phyloP scores from a whole-genome alignment of 768 basidiomycete genomes.

The Collybia mongolica region DNA sequence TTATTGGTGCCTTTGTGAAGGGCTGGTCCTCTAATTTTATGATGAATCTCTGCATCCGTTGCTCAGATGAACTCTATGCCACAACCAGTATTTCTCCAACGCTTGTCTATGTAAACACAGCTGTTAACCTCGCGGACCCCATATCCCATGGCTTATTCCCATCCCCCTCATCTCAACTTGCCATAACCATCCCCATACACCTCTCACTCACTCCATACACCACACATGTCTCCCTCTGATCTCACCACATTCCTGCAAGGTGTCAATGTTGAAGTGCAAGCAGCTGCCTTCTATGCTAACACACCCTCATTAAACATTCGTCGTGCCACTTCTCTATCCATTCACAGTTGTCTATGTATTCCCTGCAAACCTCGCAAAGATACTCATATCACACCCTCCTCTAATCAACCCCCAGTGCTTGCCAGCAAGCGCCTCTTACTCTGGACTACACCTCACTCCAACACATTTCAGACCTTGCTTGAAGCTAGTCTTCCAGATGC shows the following conservation, averaged over 20 bases:
- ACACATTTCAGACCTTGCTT: neutral
- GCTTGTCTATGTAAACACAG: constrained; percentile 23
- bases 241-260: neutral
- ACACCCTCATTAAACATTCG: neutral
- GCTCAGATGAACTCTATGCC: constrained; percentile 11
- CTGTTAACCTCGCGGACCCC: constrained; percentile 29
- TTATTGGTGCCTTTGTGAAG: constrained; percentile 19
- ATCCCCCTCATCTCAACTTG: constrained; percentile 8
- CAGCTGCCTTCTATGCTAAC: neutral
- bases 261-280: neutral
- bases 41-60: constrained; percentile 18
- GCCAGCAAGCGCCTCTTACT: constrained; percentile 10
- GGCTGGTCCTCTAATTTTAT: constrained; percentile 17
- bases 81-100: constrained; percentile 15
- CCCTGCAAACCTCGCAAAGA: neutral
- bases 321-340: constrained; percentile 2
- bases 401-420: constrained; percentile 13
- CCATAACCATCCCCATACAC: constrained; percentile 4
- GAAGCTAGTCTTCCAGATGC: neutral
- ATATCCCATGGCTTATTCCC: constrained; percentile 18
- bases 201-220: too few relatives aligned
- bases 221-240: too few relatives aligned
- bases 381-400: constrained; percentile 4
- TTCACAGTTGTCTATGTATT: constrained; percentile 4
- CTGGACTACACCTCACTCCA: constrained; percentile 17